A percentile compares a stretch with the other conserved stretches of the same genome.
Evolutionary conservation across 2,329 filamentous ascomycete genomes (phyloP).

Genomic region (Calonectria henricotiae): DNA sequence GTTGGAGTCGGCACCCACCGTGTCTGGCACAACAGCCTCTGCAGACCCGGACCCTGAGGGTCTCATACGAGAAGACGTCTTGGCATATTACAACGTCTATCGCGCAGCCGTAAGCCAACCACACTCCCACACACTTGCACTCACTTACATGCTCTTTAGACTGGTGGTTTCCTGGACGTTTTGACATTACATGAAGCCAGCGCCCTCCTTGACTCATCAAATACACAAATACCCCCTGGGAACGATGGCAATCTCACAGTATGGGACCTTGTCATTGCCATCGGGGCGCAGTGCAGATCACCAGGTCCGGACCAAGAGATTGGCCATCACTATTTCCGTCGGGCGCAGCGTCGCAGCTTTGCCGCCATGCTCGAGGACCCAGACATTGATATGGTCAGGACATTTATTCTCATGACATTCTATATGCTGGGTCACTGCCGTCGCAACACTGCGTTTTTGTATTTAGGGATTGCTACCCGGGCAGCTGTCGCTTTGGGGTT

Average conservation of each 20-base stretch:
- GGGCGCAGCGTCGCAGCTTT: slow-evolving; percentile 56
- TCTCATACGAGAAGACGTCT: slow-evolving; percentile 31
- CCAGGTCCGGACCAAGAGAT: slow-evolving; percentile 35
- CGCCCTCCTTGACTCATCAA: slow-evolving; percentile 42
- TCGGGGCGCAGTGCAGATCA: slow-evolving; percentile 51
- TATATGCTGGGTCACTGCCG: slow-evolving; percentile 77
- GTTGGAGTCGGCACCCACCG: slow-evolving; percentile 50
- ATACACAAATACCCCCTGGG: slow-evolving; percentile 9
- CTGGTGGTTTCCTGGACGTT: slow-evolving; percentile 57
- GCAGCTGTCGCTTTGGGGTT: slow-evolving; percentile 73
- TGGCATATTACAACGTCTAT: slow-evolving; percentile 42
- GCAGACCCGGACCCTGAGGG: not conserved
- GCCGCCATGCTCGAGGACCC: slow-evolving; percentile 50
- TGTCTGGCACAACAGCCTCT: slow-evolving; percentile 27
- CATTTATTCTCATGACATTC: slow-evolving; percentile 74
- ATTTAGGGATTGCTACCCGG: slow-evolving; percentile 72
- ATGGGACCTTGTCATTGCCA: slow-evolving; percentile 47
- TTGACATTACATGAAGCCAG: slow-evolving; percentile 55
- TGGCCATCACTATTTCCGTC: slow-evolving; percentile 63
- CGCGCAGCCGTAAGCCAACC: slow-evolving; percentile 42
- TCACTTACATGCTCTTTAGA: slow-evolving; percentile 44
- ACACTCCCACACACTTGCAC: not conserved
- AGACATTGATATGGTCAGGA: slow-evolving; percentile 49
- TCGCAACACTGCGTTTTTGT: slow-evolving; percentile 78
- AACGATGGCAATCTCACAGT: slow-evolving; percentile 29